A percentile compares a stretch with the other conserved stretches of the same genome.
These are phyloP conservation scores for Trametes cubensis DNA, from an alignment of 768 basidiomycete genomes.

Conservation along the genomic window DNA sequence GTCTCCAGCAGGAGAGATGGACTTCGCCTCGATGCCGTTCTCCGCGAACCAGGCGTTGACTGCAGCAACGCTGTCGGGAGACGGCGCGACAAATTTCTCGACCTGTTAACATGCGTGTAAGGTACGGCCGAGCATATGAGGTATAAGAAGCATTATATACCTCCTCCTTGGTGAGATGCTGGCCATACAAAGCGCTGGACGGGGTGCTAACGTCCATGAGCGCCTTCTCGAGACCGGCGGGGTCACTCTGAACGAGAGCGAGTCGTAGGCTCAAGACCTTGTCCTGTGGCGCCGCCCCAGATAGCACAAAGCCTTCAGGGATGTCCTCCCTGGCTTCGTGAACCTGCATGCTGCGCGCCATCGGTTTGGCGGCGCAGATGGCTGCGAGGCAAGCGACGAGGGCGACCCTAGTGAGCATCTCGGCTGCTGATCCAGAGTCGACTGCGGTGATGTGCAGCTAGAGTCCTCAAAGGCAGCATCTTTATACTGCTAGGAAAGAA, in stretches of 20 bases:
- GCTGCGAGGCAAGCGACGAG: slow-evolving; percentile 27
- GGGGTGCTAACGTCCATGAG: slow-evolving; percentile 44
- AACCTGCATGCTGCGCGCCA: slow-evolving; percentile 31
- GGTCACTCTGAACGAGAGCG: slow-evolving; percentile 40
- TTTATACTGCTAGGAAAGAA: neutral
- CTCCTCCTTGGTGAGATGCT: slow-evolving; percentile 44
- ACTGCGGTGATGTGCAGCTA: neutral
- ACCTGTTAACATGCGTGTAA: slow-evolving; percentile 22
- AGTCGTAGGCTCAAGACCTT: slow-evolving; percentile 41
- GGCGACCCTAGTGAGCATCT: slow-evolving; percentile 8
- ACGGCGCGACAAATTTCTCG: slow-evolving; percentile 32
- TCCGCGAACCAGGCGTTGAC: slow-evolving; percentile 34
- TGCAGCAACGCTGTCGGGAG: slow-evolving; percentile 30
- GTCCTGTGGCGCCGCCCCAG: slow-evolving; percentile 35
- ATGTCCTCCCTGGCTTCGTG: slow-evolving; percentile 34
- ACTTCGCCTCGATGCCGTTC: slow-evolving; percentile 31
- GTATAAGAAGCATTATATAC: slow-evolving; percentile 26
- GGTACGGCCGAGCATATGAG: too few species aligned
- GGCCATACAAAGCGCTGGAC: slow-evolving; percentile 38
- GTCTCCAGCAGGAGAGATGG: slow-evolving; percentile 37
- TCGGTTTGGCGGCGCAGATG: slow-evolving; percentile 27
- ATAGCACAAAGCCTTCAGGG: slow-evolving; percentile 35
- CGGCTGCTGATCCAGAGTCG: slow-evolving; percentile 2
- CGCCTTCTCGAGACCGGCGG: slow-evolving; percentile 40
- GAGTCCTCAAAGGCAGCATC: neutral